Evolutionary conservation across 768 basidiomycete genomes (phyloP).

Genomic region (Termitomyces sp.): DNA sequence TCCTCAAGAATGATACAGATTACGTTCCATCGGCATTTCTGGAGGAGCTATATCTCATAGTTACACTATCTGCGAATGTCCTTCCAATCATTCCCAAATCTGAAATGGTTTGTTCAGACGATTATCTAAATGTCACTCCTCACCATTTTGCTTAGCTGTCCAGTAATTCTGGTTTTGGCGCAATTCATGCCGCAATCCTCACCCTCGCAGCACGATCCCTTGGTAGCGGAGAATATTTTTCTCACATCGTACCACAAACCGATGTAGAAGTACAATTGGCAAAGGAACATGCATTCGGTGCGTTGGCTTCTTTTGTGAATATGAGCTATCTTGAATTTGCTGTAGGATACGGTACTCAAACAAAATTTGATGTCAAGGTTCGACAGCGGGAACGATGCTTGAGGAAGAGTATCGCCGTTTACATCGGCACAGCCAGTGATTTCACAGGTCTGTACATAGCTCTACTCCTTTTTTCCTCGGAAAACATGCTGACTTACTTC

Average conservation of each 20-base stretch:
- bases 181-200: constrained; percentile 77
- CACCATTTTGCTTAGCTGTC: constrained; percentile 35
- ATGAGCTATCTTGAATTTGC: neutral
- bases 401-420: constrained; percentile 59
- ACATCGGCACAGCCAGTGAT: constrained; percentile 69
- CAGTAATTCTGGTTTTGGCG: constrained; percentile 79
- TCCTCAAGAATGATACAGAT: constrained; percentile 73
- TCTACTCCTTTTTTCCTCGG: neutral
- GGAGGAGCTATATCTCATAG: constrained; percentile 77
- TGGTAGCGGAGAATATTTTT: constrained; percentile 54
- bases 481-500: neutral
- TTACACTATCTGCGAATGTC: constrained; percentile 66
- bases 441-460: constrained; percentile 50
- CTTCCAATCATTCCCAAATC: constrained; percentile 70
- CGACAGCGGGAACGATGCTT: constrained; percentile 54
- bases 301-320: constrained; percentile 10
- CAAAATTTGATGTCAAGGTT: constrained; percentile 60
- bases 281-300: constrained; percentile 54
- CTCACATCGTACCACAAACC: constrained; percentile 57
- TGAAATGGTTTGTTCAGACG: constrained; percentile 61
- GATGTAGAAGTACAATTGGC: constrained; percentile 63
- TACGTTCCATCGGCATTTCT: constrained; percentile 61
- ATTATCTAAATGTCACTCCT: neutral
- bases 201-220: constrained; percentile 72
- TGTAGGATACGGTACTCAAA: constrained; percentile 48